These are phyloP conservation scores for Nidula microcarpa DNA, from an alignment of 768 basidiomycete species.

Conservation along the genomic window DNA sequence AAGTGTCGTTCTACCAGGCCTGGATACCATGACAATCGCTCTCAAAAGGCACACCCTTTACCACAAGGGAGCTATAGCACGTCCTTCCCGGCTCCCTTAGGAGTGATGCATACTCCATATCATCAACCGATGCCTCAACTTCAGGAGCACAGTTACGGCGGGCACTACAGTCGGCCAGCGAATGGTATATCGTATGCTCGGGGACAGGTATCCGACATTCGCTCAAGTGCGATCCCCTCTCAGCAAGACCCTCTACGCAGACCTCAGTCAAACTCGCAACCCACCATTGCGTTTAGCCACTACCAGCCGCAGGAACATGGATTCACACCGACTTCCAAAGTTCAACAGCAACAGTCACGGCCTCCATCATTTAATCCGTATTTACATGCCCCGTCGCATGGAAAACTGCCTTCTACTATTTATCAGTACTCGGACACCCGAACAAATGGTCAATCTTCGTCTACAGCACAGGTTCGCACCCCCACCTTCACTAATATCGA, in stretches of 20 bases:
- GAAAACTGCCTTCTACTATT: conserved; percentile 9
- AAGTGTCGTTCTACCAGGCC: conserved; percentile 38
- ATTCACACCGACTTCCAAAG: conserved; percentile 21
- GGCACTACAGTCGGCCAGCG: not conserved
- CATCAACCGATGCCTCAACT: not conserved
- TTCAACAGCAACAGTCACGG: conserved; percentile 8
- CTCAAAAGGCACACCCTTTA: no score
- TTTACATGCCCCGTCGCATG: conserved; percentile 10
- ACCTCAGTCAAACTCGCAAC: not conserved
- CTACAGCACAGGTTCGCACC: conserved; percentile 11
- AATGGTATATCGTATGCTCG: not conserved
- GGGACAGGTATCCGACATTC: not conserved
- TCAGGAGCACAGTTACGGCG: not conserved
- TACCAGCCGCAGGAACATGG: conserved; percentile 42
- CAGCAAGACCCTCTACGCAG: not conserved
- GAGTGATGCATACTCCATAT: not conserved
- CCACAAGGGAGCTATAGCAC: no score
- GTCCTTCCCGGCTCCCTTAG: no score
- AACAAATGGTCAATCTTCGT: not conserved
- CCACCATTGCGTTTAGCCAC: conserved; percentile 39
- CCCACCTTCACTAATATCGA: not conserved
- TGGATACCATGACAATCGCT: not conserved
- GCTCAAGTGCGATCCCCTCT: not conserved
- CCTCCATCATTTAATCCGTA: conserved; percentile 15
- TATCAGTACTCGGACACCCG: not conserved